Conservation (phyloP, 2,329 filamentous ascomycete genomes). For the Diaporthe citrichinensis region DNA sequence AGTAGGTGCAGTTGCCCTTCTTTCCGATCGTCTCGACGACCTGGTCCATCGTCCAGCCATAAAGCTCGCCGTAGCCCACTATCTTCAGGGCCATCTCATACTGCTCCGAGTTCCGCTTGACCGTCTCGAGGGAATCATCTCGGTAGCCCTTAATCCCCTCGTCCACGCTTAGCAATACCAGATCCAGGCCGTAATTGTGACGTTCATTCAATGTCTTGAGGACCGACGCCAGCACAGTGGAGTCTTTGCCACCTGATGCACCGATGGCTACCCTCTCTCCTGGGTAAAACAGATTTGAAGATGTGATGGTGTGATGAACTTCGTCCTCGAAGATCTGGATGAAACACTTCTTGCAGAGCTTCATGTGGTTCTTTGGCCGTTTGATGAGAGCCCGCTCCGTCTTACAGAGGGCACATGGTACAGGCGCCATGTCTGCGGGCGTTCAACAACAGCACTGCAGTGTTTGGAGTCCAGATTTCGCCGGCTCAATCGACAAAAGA, state of each 20-base stretch:
- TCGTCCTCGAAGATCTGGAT: conserved; percentile 90
- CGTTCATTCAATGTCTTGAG: conserved; percentile 95
- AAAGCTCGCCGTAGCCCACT: conserved; percentile 92
- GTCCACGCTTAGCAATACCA: conserved; percentile 92
- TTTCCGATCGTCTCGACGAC: conserved; percentile 97
- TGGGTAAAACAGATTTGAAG: conserved; percentile 82
- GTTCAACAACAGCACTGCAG: not conserved
- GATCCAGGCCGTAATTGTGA: conserved; percentile 86
- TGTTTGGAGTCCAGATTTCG: not conserved
- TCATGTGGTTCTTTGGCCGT: conserved; percentile 93
- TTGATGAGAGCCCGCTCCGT: conserved; percentile 87
- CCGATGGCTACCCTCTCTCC: conserved; percentile 95
- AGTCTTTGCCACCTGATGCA: conserved; percentile 97
- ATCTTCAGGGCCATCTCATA: conserved; percentile 94
- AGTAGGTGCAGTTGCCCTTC: conserved; percentile 99
- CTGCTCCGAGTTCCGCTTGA: conserved; percentile 92
- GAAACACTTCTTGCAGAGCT: conserved; percentile 93
- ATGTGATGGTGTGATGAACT: conserved; percentile 91
- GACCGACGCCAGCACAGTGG: conserved; percentile 93
- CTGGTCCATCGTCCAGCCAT: conserved; percentile 99
- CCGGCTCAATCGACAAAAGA: not conserved
- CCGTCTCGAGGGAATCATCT: conserved; percentile 95
- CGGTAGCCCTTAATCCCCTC: conserved; percentile 98
- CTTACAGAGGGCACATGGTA: conserved; percentile 82
- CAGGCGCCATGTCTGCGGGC: conserved; percentile 77